These are phyloP conservation scores for Trametes coccinea DNA, from an alignment of 768 basidiomycete genomes.

Conservation along the genomic window DNA sequence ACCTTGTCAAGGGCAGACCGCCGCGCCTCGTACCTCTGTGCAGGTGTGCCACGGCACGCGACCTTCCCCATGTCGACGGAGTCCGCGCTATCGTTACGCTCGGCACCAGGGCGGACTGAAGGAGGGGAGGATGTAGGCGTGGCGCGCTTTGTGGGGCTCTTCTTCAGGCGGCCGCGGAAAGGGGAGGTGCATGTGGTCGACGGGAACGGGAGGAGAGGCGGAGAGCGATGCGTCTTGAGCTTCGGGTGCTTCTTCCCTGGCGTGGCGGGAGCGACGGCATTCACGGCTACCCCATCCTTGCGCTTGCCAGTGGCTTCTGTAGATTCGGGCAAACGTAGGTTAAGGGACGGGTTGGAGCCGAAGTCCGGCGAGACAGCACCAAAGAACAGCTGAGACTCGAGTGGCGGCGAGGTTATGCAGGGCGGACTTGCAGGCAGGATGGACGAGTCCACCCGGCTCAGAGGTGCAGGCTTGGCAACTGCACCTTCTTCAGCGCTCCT, in stretches of 20 bases:
- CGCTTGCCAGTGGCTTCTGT: not conserved
- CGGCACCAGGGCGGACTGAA: not conserved
- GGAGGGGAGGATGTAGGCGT: not conserved
- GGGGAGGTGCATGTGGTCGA: slow-evolving; percentile 22
- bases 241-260: slow-evolving; percentile 14
- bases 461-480: not conserved
- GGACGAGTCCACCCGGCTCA: slow-evolving; percentile 35
- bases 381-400: slow-evolving; percentile 60
- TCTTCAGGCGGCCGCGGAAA: slow-evolving; percentile 24
- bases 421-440: slow-evolving; percentile 59
- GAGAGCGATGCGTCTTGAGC: slow-evolving; percentile 27
- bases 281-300: not conserved
- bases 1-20: slow-evolving; percentile 31
- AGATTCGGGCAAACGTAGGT: slow-evolving; percentile 7
- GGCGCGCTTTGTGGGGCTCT: slow-evolving; percentile 13
- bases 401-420: slow-evolving; percentile 53
- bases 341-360: slow-evolving; percentile 19
- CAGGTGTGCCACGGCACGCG: slow-evolving; percentile 23
- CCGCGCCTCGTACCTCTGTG: slow-evolving; percentile 31
- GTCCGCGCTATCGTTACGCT: slow-evolving; percentile 2
- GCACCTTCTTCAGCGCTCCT: not conserved
- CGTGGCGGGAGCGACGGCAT: not conserved
- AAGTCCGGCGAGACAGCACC: slow-evolving; percentile 21
- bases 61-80: slow-evolving; percentile 6
- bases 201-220: slow-evolving; percentile 23